Evolutionary conservation across 1,284 basidiomycete genomes (phyloP), one percentile per base, ranked within the genome.

Genomic region (Malassezia equina): DNA sequence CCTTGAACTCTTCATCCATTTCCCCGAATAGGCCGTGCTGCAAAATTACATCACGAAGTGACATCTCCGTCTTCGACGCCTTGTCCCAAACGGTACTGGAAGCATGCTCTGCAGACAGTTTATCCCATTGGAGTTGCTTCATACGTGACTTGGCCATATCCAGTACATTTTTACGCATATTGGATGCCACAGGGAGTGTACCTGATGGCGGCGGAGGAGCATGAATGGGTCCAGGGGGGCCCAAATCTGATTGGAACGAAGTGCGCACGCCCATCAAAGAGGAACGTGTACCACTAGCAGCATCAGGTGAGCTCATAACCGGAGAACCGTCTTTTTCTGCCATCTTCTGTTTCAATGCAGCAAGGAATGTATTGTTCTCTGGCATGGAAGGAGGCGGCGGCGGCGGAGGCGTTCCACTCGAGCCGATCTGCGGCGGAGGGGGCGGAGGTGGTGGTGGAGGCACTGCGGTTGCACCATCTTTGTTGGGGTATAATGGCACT

Each of bases 61-160:
- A 15, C 49, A 56, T 54, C 47, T 74, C 71, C 32, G 64, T 61
- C 8, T 54, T 58, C 12, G 57, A 59, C 21, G 60, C 57, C 48
- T 64, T 55, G 11, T 65, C 70, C 63, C 71, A 74, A 33, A 74
- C 63, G 21, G 71, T 74, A 50, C 68, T 69, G 12, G 70, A 67
- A 1, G 71, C 71, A 50, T 74, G 71, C 41, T 72, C 68, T 2
- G 71, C 63, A 23, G 67, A 64, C 7, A 74, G 65, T 74, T 96
- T 98, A 75, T 98, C 93, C 93, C 94, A 98, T 72, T 98, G 93
- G 45, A 98, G 79, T 76, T 96, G 90, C 76, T 96, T 96, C 87
- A 96, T 91, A 79, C 90, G 90, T 47, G 83, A 85, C 58, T 81
- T 84, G 1, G 91, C 88, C 46, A 87, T 85, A 49, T 90, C 82